A percentile compares a stretch with the other conserved stretches of the same genome.
phyloP scores from a whole-genome alignment of 176 grass and related monocot genomes.

The Paspalum vaginatum region DNA sequence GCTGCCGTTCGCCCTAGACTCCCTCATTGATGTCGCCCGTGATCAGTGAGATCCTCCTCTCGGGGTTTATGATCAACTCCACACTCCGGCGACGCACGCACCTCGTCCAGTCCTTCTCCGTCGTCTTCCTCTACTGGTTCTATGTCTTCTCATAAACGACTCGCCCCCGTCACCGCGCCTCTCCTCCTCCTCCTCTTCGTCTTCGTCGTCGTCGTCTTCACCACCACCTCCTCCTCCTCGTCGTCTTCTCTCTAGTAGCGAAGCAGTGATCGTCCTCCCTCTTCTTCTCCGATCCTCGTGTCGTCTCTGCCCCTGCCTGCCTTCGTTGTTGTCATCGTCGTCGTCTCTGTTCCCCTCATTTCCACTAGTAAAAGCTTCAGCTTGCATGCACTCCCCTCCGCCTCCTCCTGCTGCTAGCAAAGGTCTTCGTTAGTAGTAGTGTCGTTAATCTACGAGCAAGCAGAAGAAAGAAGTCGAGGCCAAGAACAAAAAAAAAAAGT shows the following conservation, averaged over 20 bases:
- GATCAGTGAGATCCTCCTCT: conserved; percentile 99
- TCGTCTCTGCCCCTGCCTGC: background rate
- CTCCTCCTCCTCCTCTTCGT: background rate
- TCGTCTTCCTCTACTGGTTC: conserved; percentile 99
- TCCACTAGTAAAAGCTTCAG: conserved; percentile 26
- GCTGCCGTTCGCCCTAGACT: conserved; percentile 68
- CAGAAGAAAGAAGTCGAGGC: conserved; percentile 19
- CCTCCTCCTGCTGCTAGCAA: conserved; percentile 18
- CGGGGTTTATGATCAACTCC: conserved; percentile 99
- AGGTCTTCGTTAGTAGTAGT: background rate
- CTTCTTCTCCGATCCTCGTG: background rate
- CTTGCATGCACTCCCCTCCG: conserved; percentile 36
- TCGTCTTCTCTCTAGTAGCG: background rate
- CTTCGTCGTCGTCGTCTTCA: background rate
- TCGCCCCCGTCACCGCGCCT: conserved; percentile 1
- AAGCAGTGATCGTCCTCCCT: background rate
- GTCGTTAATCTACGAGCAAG: background rate
- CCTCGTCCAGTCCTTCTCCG: conserved; percentile 98
- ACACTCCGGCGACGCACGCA: conserved; percentile 86
- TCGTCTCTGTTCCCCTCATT: background rate
- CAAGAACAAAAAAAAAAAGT: background rate
- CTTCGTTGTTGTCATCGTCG: background rate
- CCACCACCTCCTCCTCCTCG: background rate
- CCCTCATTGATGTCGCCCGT: conserved; percentile 89
- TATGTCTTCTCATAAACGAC: conserved; percentile 98